Conservation (phyloP, 805 yeast genomes). For the Yamadazyma olivae region DNA sequence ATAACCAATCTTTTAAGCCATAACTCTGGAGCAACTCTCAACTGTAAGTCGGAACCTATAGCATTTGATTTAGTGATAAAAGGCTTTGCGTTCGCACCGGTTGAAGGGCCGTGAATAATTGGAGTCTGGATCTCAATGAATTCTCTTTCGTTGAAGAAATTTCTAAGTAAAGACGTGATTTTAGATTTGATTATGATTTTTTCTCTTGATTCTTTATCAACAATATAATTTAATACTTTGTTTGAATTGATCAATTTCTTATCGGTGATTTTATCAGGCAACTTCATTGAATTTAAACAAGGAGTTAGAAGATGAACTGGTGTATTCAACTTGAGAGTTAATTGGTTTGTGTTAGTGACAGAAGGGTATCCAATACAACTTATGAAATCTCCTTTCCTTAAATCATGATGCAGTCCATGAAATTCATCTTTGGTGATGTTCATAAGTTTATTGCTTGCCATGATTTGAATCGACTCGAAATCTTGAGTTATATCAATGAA, state of each 20-base stretch:
- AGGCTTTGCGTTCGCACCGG: slow-evolving; percentile 94
- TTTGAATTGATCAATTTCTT: slow-evolving; percentile 57
- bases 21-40: slow-evolving; percentile 92
- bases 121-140: slow-evolving; percentile 92
- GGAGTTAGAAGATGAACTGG: slow-evolving; percentile 61
- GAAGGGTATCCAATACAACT: slow-evolving; percentile 70
- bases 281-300: slow-evolving; percentile 39
- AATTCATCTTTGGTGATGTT: slow-evolving; percentile 42
- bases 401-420: slow-evolving; percentile 30
- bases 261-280: slow-evolving; percentile 62
- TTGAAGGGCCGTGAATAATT: slow-evolving; percentile 63
- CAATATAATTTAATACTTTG: slow-evolving; percentile 71
- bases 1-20: slow-evolving; percentile 86
- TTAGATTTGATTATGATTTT: slow-evolving; percentile 49
- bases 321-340: slow-evolving; percentile 59
- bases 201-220: slow-evolving; percentile 49
- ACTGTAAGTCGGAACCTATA: slow-evolving; percentile 33
- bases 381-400: slow-evolving; percentile 73
- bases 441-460: slow-evolving; percentile 52
- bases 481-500: slow-evolving; percentile 73
- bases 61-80: slow-evolving; percentile 50
- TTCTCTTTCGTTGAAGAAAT: slow-evolving; percentile 48
- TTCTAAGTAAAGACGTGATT: slow-evolving; percentile 55
- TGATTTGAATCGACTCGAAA: slow-evolving; percentile 53
- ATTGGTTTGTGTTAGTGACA: slow-evolving; percentile 71